Evolutionary conservation across 495 filamentous ascomycete genomes (phyloP).

Genomic region (Daldinia decipiens): DNA sequence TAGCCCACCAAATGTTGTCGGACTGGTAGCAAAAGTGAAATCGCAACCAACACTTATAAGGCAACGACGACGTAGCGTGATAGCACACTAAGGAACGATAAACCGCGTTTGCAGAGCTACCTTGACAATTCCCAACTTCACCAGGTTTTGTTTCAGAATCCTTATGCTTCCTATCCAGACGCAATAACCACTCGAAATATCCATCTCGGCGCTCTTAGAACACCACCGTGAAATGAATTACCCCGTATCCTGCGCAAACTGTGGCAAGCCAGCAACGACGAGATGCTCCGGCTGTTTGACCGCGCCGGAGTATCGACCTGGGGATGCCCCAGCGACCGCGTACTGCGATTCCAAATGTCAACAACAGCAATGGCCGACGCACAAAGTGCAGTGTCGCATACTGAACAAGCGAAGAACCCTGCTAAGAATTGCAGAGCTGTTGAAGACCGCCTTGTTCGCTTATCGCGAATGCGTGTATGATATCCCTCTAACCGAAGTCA

Average conservation of each 20-base stretch:
- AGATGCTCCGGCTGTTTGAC: not conserved
- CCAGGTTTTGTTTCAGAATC: not conserved
- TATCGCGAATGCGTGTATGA: slow-evolving; percentile 8
- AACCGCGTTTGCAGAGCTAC: not conserved
- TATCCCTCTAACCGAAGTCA: not conserved
- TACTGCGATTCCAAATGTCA: slow-evolving; percentile 3
- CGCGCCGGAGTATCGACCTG: slow-evolving; percentile 6
- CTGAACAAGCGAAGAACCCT: not conserved
- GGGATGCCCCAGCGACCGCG: not conserved
- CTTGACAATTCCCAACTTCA: not conserved
- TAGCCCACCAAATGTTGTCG: not conserved
- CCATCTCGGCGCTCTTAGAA: too few species aligned
- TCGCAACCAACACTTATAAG: not conserved
- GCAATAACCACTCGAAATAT: not conserved
- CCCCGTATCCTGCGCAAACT: not conserved
- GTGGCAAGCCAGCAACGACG: not conserved
- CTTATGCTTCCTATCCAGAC: not conserved
- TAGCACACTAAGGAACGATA: not conserved
- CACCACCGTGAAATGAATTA: not conserved
- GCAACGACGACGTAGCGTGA: not conserved
- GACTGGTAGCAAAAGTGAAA: not conserved
- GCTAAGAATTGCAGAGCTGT: not conserved
- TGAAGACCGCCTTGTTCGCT: not conserved
- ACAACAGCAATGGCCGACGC: not conserved
- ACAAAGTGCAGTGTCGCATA: not conserved